phyloP scores from a whole-genome alignment of 108 stramenopile species.

The Bacterosira constricta region DNA sequence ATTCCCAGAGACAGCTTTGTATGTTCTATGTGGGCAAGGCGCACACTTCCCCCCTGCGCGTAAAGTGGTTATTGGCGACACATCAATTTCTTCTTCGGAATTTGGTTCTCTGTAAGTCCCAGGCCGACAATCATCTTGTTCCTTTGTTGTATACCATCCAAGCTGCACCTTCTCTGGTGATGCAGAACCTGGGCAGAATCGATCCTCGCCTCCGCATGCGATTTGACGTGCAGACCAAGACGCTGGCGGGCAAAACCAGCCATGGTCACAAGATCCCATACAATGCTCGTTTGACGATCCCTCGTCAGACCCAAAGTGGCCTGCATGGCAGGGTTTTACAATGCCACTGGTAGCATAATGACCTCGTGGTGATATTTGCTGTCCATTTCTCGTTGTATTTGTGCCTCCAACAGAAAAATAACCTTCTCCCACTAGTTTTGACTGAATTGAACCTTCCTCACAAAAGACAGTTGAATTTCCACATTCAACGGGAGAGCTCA shows the following conservation, averaged over 20 bases:
- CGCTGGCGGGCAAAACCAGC: neutral
- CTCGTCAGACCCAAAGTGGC: conserved; percentile 30
- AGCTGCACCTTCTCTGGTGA: conserved; percentile 15
- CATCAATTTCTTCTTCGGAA: neutral
- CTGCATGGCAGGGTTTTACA: conserved; percentile 19
- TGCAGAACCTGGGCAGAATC: conserved; percentile 37
- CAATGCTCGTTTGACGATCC: conserved; percentile 30
- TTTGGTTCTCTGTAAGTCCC: conserved; percentile 26
- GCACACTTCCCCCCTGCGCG: conserved; percentile 14
- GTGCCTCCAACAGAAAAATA: conserved; percentile 33
- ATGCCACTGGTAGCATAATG: conserved; percentile 32
- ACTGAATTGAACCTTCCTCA: conserved; percentile 25
- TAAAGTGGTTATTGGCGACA: conserved; percentile 14
- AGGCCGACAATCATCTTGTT: conserved; percentile 36
- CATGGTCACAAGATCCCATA: conserved; percentile 22
- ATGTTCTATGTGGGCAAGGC: conserved; percentile 27
- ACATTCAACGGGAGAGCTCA: conserved; percentile 20
- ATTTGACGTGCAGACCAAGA: conserved; percentile 12
- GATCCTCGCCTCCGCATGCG: conserved; percentile 32
- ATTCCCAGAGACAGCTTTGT: conserved; percentile 28
- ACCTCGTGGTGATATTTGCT: conserved; percentile 20
- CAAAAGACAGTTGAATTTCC: conserved; percentile 31
- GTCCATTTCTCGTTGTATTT: conserved; percentile 5
- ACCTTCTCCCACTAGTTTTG: conserved; percentile 15
- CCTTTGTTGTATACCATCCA: conserved; percentile 34